A percentile compares a stretch with the other conserved stretches of the same genome.
These are phyloP conservation scores for Lodderomyces elongisporus DNA, from an alignment of 1,139 yeast species.

Conservation along the genomic window DNA sequence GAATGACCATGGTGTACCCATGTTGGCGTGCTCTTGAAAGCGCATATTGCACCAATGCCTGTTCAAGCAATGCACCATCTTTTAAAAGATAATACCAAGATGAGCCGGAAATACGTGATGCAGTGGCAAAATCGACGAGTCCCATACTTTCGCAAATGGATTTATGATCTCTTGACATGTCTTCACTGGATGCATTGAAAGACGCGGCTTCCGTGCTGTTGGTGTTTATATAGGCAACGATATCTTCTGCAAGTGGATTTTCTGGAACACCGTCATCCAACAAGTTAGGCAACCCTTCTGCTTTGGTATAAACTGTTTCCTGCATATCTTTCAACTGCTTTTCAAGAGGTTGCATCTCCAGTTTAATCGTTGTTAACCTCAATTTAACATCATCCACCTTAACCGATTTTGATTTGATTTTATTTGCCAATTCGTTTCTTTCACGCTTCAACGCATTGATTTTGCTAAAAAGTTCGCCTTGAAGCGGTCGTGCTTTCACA, in stretches of 20 bases:
- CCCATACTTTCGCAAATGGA: slow-evolving; percentile 56
- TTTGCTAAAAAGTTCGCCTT: slow-evolving; percentile 17
- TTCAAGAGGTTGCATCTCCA: slow-evolving; percentile 31
- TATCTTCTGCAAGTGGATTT: slow-evolving; percentile 33
- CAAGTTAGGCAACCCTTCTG: slow-evolving; percentile 65
- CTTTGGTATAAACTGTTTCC: slow-evolving; percentile 27
- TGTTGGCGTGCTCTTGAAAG: slow-evolving; percentile 56
- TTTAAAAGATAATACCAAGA: slow-evolving; percentile 86
- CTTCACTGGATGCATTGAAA: background rate
- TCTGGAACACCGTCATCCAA: slow-evolving; percentile 48
- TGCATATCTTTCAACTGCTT: slow-evolving; percentile 21
- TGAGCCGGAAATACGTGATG: slow-evolving; percentile 73
- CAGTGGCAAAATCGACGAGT: slow-evolving; percentile 65
- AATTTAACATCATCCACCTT: slow-evolving; percentile 12
- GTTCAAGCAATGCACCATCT: slow-evolving; percentile 86
- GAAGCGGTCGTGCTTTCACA: slow-evolving; percentile 21
- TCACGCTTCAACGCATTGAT: slow-evolving; percentile 27
- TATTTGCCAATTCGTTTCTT: slow-evolving; percentile 25
- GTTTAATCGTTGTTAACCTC: slow-evolving; percentile 33
- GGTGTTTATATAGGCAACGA: slow-evolving; percentile 50
- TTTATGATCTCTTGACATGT: slow-evolving; percentile 51
- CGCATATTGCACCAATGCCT: slow-evolving; percentile 81
- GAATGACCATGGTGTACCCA: slow-evolving; percentile 70
- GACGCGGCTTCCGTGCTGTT: slow-evolving; percentile 20
- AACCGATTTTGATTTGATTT: slow-evolving; percentile 7